Base-by-base conservation (phyloP, 495 filamentous ascomycete genomes). In the Talaromyces ruber region DNA sequence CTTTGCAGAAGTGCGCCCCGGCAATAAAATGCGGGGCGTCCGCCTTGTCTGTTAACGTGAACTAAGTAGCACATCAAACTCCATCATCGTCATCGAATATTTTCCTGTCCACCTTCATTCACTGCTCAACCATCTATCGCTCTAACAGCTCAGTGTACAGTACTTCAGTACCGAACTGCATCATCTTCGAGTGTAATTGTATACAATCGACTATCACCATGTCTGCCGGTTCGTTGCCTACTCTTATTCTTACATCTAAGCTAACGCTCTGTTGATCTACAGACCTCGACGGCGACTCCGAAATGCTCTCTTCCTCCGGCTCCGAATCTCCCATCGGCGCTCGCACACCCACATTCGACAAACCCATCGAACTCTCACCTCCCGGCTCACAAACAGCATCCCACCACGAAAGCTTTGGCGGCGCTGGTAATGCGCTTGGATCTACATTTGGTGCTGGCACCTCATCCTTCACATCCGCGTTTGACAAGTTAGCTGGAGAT, bases 281-380 rank as follows among this genome's bases (percentile, higher is more conserved):
- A 75, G 81, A 85, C 63, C 70, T 65, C 60, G 82, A 84, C 71
- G 81, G 82, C 11, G 82, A 86, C 69, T 82, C 79, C 51, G 76
- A 78, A 62, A 86, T 86, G 84, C 76, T 78, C 29, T 82, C 81
- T 21, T 84, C 81, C 14, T 72, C 72, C 11, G 77, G 76, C 45
- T 76, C 76, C 39, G 70, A 64, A 50, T 69, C 63, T 58, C 71
- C 63, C 18, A 56, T 67, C 18, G 77, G 70, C 64, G 52, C 74
- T 50, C 72, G 71, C 53, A 78, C 73, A 34, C 74, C 77, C 6
- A 79, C 74, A 54, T 66, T 64, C 62, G 64, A 64, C 55, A 64
- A 62, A 25, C 39, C 62, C 43, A 74, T 76, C 22, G 76, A 83
- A 66, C 73, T 84, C 64, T 85, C 82, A 6, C 82, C 82, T 29